Evolutionary conservation across 1,284 basidiomycete species (phyloP).

Genomic region (Ustilago vetiveriae): DNA sequence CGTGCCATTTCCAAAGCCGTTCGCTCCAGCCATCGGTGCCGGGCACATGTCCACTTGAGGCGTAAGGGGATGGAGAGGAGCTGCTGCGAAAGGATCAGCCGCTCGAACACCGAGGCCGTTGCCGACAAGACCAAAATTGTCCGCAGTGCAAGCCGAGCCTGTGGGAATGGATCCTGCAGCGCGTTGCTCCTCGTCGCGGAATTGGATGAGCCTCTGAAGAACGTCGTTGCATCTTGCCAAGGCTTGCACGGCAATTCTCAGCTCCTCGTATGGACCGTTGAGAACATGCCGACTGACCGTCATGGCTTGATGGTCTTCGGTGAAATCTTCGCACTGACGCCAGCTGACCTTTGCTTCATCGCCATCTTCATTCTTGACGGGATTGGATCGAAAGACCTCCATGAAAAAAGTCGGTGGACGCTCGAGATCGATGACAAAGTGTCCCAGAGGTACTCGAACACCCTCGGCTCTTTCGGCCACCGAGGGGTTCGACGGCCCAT

Average conservation of each 20-base stretch:
- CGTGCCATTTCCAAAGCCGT: too few relatives aligned
- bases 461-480: slow-evolving; percentile 53
- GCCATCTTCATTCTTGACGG: slow-evolving; percentile 18
- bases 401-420: slow-evolving; percentile 60
- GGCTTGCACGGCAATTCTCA: slow-evolving; percentile 42
- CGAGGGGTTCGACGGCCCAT: slow-evolving; percentile 31
- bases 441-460: slow-evolving; percentile 41
- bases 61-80: neutral
- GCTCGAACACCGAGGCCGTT: neutral
- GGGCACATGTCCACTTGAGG: slow-evolving; percentile 4
- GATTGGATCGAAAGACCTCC: slow-evolving; percentile 55
- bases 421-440: slow-evolving; percentile 49
- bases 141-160: slow-evolving; percentile 22
- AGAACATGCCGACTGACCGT: slow-evolving; percentile 43
- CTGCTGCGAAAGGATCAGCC: slow-evolving; percentile 1
- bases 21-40: neutral
- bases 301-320: slow-evolving; percentile 57
- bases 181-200: slow-evolving; percentile 21
- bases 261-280: slow-evolving; percentile 55
- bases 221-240: slow-evolving; percentile 33
- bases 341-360: slow-evolving; percentile 47
- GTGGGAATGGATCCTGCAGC: slow-evolving; percentile 27
- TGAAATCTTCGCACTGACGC: slow-evolving; percentile 62
- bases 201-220: slow-evolving; percentile 30
- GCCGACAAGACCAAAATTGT: slow-evolving; percentile 38